These are phyloP conservation scores for Pyracantha coccinea DNA, from an alignment of 331 rosid species.

Conservation along the genomic window DNA sequence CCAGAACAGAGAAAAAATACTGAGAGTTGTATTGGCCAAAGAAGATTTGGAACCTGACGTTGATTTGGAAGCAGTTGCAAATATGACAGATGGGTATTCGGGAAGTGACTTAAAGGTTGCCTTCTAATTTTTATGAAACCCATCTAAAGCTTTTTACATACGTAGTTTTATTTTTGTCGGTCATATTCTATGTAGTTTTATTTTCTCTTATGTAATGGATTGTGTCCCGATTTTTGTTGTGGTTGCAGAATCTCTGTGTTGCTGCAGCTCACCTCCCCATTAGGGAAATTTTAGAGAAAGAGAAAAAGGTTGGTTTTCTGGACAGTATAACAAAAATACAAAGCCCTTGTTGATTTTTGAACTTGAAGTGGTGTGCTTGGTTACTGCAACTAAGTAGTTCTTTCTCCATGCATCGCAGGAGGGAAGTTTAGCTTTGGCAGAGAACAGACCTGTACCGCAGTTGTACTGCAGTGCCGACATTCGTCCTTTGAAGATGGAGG, in stretches of 20 bases:
- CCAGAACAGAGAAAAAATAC: conserved; percentile 68
- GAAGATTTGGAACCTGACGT: conserved; percentile 76
- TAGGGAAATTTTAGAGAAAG: conserved; percentile 84
- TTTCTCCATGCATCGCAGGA: conserved; percentile 46
- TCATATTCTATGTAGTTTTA: not conserved
- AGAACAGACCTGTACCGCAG: conserved; percentile 55
- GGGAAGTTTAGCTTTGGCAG: conserved; percentile 45
- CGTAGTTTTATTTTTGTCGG: not conserved
- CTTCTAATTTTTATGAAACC: not conserved
- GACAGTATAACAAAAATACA: not conserved
- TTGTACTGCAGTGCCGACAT: conserved; percentile 56
- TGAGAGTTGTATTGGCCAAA: conserved; percentile 73
- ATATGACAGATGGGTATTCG: conserved; percentile 89
- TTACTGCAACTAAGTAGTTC: not conserved
- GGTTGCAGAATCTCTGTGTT: conserved; percentile 80
- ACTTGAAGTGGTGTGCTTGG: not conserved
- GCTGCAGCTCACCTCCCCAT: conserved; percentile 92
- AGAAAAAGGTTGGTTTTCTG: conserved; percentile 57
- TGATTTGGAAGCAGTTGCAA: conserved; percentile 71
- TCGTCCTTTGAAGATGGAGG: conserved; percentile 76
- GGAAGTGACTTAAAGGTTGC: conserved; percentile 94
- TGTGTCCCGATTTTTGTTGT: not conserved
- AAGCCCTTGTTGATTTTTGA: not conserved
- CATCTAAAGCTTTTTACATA: not conserved
- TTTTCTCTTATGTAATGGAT: not conserved